phyloP scores from a whole-genome alignment of 768 basidiomycete species.

The Phaeotremella fagi region DNA sequence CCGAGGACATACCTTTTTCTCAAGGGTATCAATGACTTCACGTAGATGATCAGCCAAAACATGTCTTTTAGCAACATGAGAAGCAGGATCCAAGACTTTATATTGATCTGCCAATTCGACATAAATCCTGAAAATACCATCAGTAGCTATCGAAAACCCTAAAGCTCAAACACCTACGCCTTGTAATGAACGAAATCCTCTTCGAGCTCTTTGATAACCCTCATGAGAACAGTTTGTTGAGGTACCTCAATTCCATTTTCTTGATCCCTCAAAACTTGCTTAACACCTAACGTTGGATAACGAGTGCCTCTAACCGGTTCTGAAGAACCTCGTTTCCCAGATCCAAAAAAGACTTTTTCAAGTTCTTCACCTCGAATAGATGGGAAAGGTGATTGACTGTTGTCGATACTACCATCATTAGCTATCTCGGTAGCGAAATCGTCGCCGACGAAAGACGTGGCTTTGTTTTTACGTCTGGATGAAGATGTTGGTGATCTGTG shows the following conservation, averaged over 20 bases:
- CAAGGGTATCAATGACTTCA: constrained; percentile 86
- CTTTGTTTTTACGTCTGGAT: constrained; percentile 7
- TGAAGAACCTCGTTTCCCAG: constrained; percentile 51
- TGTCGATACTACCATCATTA: not conserved
- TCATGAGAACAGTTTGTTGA: constrained; percentile 78
- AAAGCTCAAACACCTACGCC: constrained; percentile 59
- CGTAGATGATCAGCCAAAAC: constrained; percentile 81
- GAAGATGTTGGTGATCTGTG: constrained; percentile 16
- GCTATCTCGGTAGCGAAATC: constrained; percentile 49
- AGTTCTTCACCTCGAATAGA: constrained; percentile 72
- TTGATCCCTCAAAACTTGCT: constrained; percentile 53
- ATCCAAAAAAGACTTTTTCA: constrained; percentile 72
- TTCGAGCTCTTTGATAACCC: constrained; percentile 81
- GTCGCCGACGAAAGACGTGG: not conserved
- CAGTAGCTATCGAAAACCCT: not conserved
- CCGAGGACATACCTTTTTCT: constrained; percentile 66
- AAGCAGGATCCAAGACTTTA: constrained; percentile 76
- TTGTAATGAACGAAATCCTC: constrained; percentile 94
- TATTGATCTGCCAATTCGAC: constrained; percentile 88
- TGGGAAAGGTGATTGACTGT: constrained; percentile 59
- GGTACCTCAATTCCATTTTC: constrained; percentile 56
- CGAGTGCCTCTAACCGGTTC: constrained; percentile 56
- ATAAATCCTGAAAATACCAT: constrained; percentile 74
- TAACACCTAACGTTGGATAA: constrained; percentile 58
- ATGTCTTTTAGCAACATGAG: constrained; percentile 73